Base-by-base conservation (phyloP, 225 moss, liverwort and hornwort species). In the Neckera pumila region DNA sequence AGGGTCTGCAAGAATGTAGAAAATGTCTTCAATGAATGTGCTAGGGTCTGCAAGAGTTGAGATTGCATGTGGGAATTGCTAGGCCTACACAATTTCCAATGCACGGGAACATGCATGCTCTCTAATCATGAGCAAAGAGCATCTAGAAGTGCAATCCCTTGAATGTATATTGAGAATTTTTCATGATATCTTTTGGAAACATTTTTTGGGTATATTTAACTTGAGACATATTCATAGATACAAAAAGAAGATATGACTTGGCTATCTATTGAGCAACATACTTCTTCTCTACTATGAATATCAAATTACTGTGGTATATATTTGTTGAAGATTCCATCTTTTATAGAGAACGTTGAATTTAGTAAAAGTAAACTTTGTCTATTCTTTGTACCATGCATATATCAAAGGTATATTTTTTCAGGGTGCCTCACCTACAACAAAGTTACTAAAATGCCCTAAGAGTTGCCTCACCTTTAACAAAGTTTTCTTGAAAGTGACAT, bases 101-200 rank as follows among this genome's bases (percentile, higher is more conserved):
- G 51, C 8, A 13, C 12, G 12, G 76, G 3, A 20, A 14, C 0
- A 0, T 43, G 21, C 1, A 16, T 71, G 6, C 43, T 28, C 0
- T 17, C 16, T 45, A 3, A 3, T 51, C 5, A 0, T 7, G 2
- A 1, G 3, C 0, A 36, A 0, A 53, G 14, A 36, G 14, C 34
- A 53, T 76, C 0, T 53, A 6, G 36, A 36, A 23, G 6, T 36
- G 6, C 36, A 54, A 54, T 0, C 3, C 3, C 22, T 22, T 53
- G 9, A 5, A 12, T 49, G 5, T 33, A 30, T 58, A 18, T 17
- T 59, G 13, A 79, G 5, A 40, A 13, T 40, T 12, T 42, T 3
- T 8, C 1, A 8, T 28, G 2, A 27, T 2, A 18, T 5, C 8
- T 40, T 27, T 12, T 2, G 3, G 1, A 36, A 1, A 9, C 1